Evolutionary conservation across 345 rosid genomes (phyloP), one percentile per base, ranked within the genome.

Genomic region (Triadica sebifera): DNA sequence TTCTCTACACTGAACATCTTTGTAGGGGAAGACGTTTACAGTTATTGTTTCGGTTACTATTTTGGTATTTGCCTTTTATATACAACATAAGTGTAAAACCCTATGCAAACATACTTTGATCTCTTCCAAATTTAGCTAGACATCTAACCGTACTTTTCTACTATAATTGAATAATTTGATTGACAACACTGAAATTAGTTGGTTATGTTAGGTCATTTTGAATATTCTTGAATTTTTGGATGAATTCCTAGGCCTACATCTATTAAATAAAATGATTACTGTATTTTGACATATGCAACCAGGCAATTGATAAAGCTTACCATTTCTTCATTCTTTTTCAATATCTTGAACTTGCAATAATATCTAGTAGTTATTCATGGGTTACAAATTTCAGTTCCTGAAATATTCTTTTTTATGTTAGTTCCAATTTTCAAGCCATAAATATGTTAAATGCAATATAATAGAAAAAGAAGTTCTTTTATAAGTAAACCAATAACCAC

Each of bases 321-420:
- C 34, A 29, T 29, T 29, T 29, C 2, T n/a, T n/a, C n/a, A n/a
- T n/a, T n/a, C n/a, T 29, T 29, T 47, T 75, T 52, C 50, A 12
- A 12, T 38, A 62, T 49, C 15, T 67, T 29, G 15, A 55, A 41
- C 45, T 22, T 81, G 89, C 94, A 94, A n/a, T n/a, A n/a, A n/a
- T n/a, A n/a, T n/a, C n/a, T n/a, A n/a, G n/a, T n/a, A n/a, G n/a
- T n/a, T n/a, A n/a, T n/a, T n/a, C n/a, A n/a, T n/a, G n/a, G n/a
- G n/a, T n/a, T n/a, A n/a, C n/a, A n/a, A n/a, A n/a, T n/a, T n/a
- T n/a, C n/a, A n/a, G n/a, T n/a, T n/a, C n/a, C n/a, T n/a, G n/a
- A n/a, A n/a, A n/a, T n/a, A n/a, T n/a, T n/a, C n/a, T n/a, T n/a
- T n/a, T n/a, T n/a, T n/a, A n/a, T n/a, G n/a, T n/a, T n/a, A n/a